These are phyloP conservation scores for Fagus sylvatica DNA, from an alignment of 306 rosid genomes.

Conservation along the genomic window DNA sequence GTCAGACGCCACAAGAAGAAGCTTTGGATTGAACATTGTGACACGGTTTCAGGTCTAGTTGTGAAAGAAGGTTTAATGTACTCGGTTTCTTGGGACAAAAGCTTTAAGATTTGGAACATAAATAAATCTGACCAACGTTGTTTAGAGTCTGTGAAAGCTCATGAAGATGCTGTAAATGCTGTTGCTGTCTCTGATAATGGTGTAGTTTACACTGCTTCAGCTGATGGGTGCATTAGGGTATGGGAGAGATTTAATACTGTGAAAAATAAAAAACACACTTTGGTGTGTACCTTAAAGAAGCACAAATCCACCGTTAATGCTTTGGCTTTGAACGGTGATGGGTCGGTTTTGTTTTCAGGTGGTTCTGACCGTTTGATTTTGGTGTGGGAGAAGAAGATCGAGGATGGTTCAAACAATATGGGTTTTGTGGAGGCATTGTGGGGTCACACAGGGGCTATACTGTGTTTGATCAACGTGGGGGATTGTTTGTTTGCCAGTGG, in stretches of 20 bases:
- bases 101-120: slow-evolving; percentile 58
- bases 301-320: slow-evolving; percentile 41
- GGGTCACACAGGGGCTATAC: slow-evolving; percentile 55
- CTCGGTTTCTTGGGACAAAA: slow-evolving; percentile 68
- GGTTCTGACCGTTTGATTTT: slow-evolving; percentile 36
- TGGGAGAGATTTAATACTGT: slow-evolving; percentile 49
- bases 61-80: slow-evolving; percentile 37
- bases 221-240: slow-evolving; percentile 51
- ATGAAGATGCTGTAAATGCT: slow-evolving; percentile 65
- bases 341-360: slow-evolving; percentile 41
- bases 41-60: slow-evolving; percentile 51
- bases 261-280: slow-evolving; percentile 18
- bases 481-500: slow-evolving; percentile 50
- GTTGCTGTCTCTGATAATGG: slow-evolving; percentile 39
- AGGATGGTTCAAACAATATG: neutral
- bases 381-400: slow-evolving; percentile 40
- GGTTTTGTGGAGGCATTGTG: slow-evolving; percentile 32
- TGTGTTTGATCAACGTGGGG: slow-evolving; percentile 40
- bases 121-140: slow-evolving; percentile 29
- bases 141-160: slow-evolving; percentile 59
- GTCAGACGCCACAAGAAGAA: slow-evolving; percentile 47
- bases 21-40: slow-evolving; percentile 68
- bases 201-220: slow-evolving; percentile 59
- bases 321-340: slow-evolving; percentile 33
- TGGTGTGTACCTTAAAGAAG: slow-evolving; percentile 28